Evolutionary conservation across 2,329 filamentous ascomycete species (phyloP), one percentile per base, ranked within the genome.

Genomic region (Penicillium verrucosum): DNA sequence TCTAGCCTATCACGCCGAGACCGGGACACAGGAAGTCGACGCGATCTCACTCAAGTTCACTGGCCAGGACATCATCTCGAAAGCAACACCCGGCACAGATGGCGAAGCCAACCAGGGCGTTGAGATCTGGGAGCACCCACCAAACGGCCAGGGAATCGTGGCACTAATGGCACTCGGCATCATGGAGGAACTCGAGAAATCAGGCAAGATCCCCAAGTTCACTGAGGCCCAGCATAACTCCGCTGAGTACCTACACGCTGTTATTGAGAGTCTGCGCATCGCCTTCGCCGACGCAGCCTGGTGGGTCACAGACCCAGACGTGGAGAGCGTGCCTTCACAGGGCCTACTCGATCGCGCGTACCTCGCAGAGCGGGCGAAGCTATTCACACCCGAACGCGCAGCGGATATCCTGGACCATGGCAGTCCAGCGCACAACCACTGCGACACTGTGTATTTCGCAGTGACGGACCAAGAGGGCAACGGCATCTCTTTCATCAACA

Each of bases 401-500:
- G 74, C 77, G 25, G 76, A 78, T 18, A 73, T 81, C 8, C 73
- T 88, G 1, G 76, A 84, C 42, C 89, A 91, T 69, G 93, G 92
- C 54, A 89, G 90, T 71, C 92, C 92, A 0, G 93, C 93, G 0
- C 85, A 95, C 59, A 87, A 87, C 60, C 89, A 89, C 75, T 89
- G 88, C 72, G 94, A 99, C 73, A 97, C 94, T 0, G 94, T 97
- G 29, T 97, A 97, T 78, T 96, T 97, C 70, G 86, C 88, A 55
- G 89, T 89, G 11, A 89, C 92, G 0, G 94, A 97, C 76, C 75
- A 80, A 1, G 79, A 85, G 32, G 94, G 94, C 52, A 97, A 97
- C 74, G 93, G 89, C 34, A 92, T 94, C 51, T 94, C 89, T 23
- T 97, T 97, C 77, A 97, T 97, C 79, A 97, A 96, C 81, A 92